A percentile compares a stretch with the other conserved stretches of the same genome.
These are phyloP conservation scores for Lasiodiplodia hormozganensis DNA, from an alignment of 2,329 filamentous ascomycete species.

Conservation along the genomic window DNA sequence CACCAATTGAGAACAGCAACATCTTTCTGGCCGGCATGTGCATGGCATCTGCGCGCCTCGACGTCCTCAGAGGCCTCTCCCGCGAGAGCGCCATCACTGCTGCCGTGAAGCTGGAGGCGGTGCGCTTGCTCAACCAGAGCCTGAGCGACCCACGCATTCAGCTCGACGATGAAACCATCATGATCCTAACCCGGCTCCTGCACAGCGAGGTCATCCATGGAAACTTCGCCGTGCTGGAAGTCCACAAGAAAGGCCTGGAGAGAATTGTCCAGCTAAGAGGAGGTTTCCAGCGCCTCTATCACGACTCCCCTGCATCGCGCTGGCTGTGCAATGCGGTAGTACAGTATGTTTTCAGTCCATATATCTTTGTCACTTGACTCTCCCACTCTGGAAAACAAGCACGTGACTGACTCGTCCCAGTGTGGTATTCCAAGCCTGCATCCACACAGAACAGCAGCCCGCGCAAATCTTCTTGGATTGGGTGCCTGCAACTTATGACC, in stretches of 20 bases:
- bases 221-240: conserved; percentile 13
- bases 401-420: background rate
- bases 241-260: conserved; percentile 13
- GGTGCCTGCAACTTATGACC: conserved; percentile 1
- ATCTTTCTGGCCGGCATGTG: conserved; percentile 21
- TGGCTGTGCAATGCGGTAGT: conserved; percentile 17
- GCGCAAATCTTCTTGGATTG: conserved; percentile 12
- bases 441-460: conserved; percentile 16
- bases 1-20: conserved; percentile 18
- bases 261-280: conserved; percentile 17
- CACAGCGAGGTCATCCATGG: conserved; percentile 17
- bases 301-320: conserved; percentile 14
- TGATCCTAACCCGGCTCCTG: conserved; percentile 12
- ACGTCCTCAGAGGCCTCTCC: conserved; percentile 10
- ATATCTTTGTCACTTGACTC: background rate
- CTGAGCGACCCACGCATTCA: background rate
- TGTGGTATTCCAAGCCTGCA: conserved; percentile 14
- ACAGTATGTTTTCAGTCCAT: background rate
- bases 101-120: conserved; percentile 16
- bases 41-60: conserved; percentile 15
- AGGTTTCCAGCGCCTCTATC: conserved; percentile 6
- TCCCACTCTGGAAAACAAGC: background rate
- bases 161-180: conserved; percentile 15
- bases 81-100: conserved; percentile 16
- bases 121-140: conserved; percentile 19